A percentile compares a stretch with the other conserved stretches of the same genome.
phyloP scores from a whole-genome alignment of 345 rosid species.

The Camelina laxa region DNA sequence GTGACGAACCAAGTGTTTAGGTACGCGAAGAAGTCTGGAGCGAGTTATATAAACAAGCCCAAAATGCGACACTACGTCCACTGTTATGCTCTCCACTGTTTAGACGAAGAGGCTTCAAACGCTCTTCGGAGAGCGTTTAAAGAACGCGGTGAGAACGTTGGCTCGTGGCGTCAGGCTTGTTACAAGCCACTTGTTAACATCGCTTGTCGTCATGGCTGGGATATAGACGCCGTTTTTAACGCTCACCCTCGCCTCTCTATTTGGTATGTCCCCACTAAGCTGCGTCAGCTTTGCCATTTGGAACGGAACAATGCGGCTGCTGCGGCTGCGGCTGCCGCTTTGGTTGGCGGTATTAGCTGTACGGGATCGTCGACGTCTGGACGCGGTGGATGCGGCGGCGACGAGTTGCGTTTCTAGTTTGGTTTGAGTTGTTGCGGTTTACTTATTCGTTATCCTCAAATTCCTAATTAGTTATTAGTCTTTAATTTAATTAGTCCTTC shows the following conservation, averaged over 20 bases:
- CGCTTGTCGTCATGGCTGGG: conserved; percentile 91
- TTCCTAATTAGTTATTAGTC: conserved; percentile 2
- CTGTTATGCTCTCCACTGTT: conserved; percentile 93
- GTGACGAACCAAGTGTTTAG: conserved; percentile 98
- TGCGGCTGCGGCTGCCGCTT: conserved; percentile 53
- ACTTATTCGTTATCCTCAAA: conserved; percentile 10
- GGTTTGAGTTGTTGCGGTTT: conserved; percentile 7
- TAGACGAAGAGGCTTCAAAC: conserved; percentile 87
- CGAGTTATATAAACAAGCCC: conserved; percentile 97
- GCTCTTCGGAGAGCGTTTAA: conserved; percentile 75
- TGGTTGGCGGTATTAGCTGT: conserved; percentile 46
- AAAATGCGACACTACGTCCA: conserved; percentile 99
- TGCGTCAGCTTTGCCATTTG: conserved; percentile 93
- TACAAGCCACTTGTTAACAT: conserved; percentile 89
- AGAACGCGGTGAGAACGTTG: conserved; percentile 95
- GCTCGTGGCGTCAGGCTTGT: conserved; percentile 98
- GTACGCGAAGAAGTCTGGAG: conserved; percentile 92
- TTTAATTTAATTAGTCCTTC: conserved; percentile 5
- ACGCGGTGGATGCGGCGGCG: conserved; percentile 26
- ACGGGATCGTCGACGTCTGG: conserved; percentile 36
- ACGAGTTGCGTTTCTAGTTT: conserved; percentile 25
- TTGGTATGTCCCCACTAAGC: conserved; percentile 96
- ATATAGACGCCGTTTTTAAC: conserved; percentile 85
- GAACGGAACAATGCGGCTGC: conserved; percentile 62
- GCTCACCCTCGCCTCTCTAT: conserved; percentile 91